phyloP scores from a whole-genome alignment of 768 basidiomycete species.

The Tubosaeta sp. region DNA sequence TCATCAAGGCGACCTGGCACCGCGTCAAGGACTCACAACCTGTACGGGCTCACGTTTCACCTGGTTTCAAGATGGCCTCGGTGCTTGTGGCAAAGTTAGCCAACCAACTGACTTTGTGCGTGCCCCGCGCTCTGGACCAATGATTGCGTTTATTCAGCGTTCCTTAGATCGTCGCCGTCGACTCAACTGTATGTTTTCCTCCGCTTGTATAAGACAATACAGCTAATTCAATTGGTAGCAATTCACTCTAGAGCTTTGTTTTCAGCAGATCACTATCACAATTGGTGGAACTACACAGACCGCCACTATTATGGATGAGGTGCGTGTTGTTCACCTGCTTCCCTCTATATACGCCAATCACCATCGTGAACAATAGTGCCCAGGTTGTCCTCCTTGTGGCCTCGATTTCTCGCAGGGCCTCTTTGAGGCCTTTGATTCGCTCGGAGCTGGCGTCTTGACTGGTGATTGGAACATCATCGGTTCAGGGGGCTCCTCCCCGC shows the following conservation, averaged over 20 bases:
- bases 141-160: too few relatives aligned
- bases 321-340: slow-evolving; percentile 19
- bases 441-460: slow-evolving; percentile 49
- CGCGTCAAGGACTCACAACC: slow-evolving; percentile 18
- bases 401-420: slow-evolving; percentile 68
- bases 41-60: slow-evolving; percentile 31
- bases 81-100: slow-evolving; percentile 37
- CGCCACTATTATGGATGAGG: slow-evolving; percentile 63
- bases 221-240: slow-evolving; percentile 38
- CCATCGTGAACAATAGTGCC: slow-evolving; percentile 43
- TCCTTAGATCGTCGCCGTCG: slow-evolving; percentile 59
- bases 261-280: slow-evolving; percentile 56
- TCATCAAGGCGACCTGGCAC: slow-evolving; percentile 20
- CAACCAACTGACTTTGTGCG: slow-evolving; percentile 33
- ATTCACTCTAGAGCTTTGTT: slow-evolving; percentile 56
- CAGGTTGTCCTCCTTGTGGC: slow-evolving; percentile 58
- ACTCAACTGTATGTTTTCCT: slow-evolving; percentile 21
- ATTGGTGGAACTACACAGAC: slow-evolving; percentile 51
- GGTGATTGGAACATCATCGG: slow-evolving; percentile 56
- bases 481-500: slow-evolving; percentile 20
- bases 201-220: not conserved
- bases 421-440: slow-evolving; percentile 54
- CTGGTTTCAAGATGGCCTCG: slow-evolving; percentile 40
- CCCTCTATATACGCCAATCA: not conserved
- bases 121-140: not conserved